phyloP scores from a whole-genome alignment of 2,329 filamentous ascomycete genomes.

The Ophiosphaerella korrae region DNA sequence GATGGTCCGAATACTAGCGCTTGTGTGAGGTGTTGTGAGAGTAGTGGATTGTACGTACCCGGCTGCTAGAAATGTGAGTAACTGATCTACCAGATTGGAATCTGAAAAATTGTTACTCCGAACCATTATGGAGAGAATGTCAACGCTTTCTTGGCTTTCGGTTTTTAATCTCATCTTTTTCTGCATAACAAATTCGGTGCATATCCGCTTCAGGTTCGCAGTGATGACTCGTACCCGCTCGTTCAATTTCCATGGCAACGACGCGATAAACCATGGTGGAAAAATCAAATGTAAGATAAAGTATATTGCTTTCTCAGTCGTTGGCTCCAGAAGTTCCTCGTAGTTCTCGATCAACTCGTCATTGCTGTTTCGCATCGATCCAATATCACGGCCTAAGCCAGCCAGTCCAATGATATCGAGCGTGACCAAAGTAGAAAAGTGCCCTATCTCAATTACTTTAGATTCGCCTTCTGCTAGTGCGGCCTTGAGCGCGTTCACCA shows the following conservation, averaged over 20 bases:
- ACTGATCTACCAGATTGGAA: conserved; percentile 58
- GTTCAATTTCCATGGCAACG: conserved; percentile 57
- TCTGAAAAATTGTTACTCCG: conserved; percentile 60
- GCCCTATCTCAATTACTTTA: conserved; percentile 49
- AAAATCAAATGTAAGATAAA: conserved; percentile 49
- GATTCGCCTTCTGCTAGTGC: conserved; percentile 52
- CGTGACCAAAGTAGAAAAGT: conserved; percentile 52
- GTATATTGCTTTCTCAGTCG: conserved; percentile 54
- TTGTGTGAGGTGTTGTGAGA: no score
- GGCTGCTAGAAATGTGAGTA: conserved; percentile 62
- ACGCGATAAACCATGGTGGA: conserved; percentile 44
- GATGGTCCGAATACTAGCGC: not conserved
- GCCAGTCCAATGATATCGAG: conserved; percentile 55
- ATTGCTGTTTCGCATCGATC: conserved; percentile 47
- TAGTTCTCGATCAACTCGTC: conserved; percentile 51
- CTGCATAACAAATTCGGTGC: conserved; percentile 54
- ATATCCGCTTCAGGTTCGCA: conserved; percentile 48
- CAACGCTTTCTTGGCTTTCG: conserved; percentile 42
- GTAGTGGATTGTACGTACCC: conserved; percentile 47
- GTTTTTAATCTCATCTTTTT: conserved; percentile 50
- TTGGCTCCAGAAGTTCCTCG: conserved; percentile 54
- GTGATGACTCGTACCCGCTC: conserved; percentile 47
- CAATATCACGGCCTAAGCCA: conserved; percentile 52
- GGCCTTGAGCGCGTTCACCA: conserved; percentile 65
- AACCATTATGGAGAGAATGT: conserved; percentile 57